A percentile compares a stretch with the other conserved stretches of the same genome.
Conservation (phyloP, 2,329 filamentous ascomycete species). For the Aspergillus pseudoterreus region DNA sequence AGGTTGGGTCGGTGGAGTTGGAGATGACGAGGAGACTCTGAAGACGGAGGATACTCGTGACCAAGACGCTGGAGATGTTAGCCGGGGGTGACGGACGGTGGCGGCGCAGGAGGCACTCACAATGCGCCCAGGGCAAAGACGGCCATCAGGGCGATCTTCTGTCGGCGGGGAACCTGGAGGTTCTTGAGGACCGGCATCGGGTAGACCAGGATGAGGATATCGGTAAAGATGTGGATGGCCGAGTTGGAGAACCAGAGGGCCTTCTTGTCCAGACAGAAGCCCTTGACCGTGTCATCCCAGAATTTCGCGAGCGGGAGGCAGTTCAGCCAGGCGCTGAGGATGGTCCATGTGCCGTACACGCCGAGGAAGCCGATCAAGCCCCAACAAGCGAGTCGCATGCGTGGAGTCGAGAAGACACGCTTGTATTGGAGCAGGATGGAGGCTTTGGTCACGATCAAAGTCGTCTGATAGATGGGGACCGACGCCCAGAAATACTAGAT, state of each 20-base stretch:
- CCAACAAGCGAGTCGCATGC: slow-evolving; percentile 31
- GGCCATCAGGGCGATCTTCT: slow-evolving; percentile 38
- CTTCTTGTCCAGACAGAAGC: slow-evolving; percentile 37
- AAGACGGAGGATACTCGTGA: slow-evolving; percentile 38
- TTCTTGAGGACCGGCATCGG: slow-evolving; percentile 42
- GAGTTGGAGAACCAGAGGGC: slow-evolving; percentile 44
- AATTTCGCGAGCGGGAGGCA: slow-evolving; percentile 29
- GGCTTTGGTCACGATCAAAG: slow-evolving; percentile 31
- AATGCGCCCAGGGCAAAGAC: slow-evolving; percentile 44
- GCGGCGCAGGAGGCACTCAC: slow-evolving; percentile 22
- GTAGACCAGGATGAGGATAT: slow-evolving; percentile 38
- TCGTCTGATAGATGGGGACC: slow-evolving; percentile 32
- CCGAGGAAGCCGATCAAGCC: slow-evolving; percentile 32
- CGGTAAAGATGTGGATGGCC: slow-evolving; percentile 40
- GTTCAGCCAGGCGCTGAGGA: slow-evolving; percentile 29
- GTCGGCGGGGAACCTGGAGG: slow-evolving; percentile 36
- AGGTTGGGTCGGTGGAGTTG: slow-evolving; percentile 26
- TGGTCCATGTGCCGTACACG: slow-evolving; percentile 27
- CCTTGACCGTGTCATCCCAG: slow-evolving; percentile 21
- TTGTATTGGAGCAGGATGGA: slow-evolving; percentile 36
- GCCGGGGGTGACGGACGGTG: background rate
- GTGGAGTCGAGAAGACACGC: slow-evolving; percentile 29
- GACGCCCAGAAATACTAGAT: slow-evolving; percentile 30
- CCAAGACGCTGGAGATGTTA: slow-evolving; percentile 27
- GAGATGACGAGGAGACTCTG: slow-evolving; percentile 26